Conservation (phyloP, 2,329 filamentous ascomycete species). For the Aspergillus vadensis region DNA sequence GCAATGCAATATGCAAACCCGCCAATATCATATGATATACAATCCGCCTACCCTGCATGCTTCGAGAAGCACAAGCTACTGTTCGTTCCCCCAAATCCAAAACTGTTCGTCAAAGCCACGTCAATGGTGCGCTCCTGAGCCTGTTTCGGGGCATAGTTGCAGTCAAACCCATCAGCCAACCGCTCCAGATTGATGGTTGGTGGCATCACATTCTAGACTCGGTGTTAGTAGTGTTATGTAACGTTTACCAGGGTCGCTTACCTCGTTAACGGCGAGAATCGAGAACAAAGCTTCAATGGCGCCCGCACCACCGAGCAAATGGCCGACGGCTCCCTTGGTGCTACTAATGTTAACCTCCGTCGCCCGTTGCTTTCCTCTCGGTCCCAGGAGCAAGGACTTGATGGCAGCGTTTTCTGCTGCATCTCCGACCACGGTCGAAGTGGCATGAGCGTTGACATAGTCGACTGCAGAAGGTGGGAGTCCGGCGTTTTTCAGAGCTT, state of each 20-base stretch:
- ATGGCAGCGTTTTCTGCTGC: slow-evolving; percentile 85
- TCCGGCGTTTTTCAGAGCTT: slow-evolving; percentile 72
- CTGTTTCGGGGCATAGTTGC: slow-evolving; percentile 78
- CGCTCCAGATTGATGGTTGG: slow-evolving; percentile 81
- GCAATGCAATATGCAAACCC: neutral
- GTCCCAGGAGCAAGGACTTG: slow-evolving; percentile 71
- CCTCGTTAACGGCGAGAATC: slow-evolving; percentile 75
- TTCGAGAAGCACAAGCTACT: slow-evolving; percentile 75
- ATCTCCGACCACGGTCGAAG: slow-evolving; percentile 82
- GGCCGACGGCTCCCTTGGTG: slow-evolving; percentile 90
- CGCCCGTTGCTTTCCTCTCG: slow-evolving; percentile 64
- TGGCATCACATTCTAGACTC: slow-evolving; percentile 69
- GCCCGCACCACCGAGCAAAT: slow-evolving; percentile 87
- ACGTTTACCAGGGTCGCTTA: slow-evolving; percentile 47
- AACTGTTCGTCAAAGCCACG: slow-evolving; percentile 88
- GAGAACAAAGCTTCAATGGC: slow-evolving; percentile 88
- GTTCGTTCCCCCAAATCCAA: slow-evolving; percentile 97
- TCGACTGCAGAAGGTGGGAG: slow-evolving; percentile 72
- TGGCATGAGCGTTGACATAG: slow-evolving; percentile 96
- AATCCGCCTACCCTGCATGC: slow-evolving; percentile 11
- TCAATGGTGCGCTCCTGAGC: slow-evolving; percentile 71
- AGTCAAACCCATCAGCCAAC: slow-evolving; percentile 67
- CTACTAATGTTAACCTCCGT: slow-evolving; percentile 79
- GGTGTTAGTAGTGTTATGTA: neutral
- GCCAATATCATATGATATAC: neutral